Base-by-base conservation (phyloP, 805 yeast genomes). In the Candida boleticola region DNA sequence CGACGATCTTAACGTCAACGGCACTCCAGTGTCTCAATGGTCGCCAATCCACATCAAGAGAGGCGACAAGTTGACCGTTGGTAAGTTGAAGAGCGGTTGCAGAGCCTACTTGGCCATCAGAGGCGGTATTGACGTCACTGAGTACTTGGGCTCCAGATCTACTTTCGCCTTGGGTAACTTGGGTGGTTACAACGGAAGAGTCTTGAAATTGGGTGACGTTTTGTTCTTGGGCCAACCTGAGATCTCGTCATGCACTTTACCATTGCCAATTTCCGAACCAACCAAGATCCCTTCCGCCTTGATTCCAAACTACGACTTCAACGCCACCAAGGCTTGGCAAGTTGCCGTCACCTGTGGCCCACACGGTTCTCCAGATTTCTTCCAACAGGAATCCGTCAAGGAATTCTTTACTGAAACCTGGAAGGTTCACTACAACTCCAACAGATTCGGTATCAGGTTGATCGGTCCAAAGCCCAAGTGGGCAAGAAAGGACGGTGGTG, bases 311-410 rank as follows among this genome's bases (percentile, higher is more conserved):
- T 77, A 80, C 51, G 48, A 45, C 37, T 50, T 50, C 18, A 42
- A 44, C 20, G 60, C 71, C 22, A 62, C 68, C 30, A 76, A 72
- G 43, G 68, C 69, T 35, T 92, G 98, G 98, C 68, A 70, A 36
- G 90, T 92, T 48, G 96, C 90, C 55, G 97, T 90, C 36, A 89
- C 96, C 9, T 83, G 95, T 62, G 99, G 99, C 41, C 99, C 99
- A 20, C 98, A 92, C 63, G 98, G 98, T 1, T 80, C 97, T 3
- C 98, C 98, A 16, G 99, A 92, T 63, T 89, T 90, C 66, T 93
- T 93, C 74, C 77, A 78, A 41, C 63, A 74, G 9, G 96, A 86
- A 60, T 79, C 87, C 10, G 80, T 89, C 14, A 71, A 73, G 27
- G 85, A 83, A 42, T 90, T 92, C 67, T 89, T 92, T 60, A 55